phyloP scores from a whole-genome alignment of 371 early-diverging fungal genomes.

The Mucor sp. region DNA sequence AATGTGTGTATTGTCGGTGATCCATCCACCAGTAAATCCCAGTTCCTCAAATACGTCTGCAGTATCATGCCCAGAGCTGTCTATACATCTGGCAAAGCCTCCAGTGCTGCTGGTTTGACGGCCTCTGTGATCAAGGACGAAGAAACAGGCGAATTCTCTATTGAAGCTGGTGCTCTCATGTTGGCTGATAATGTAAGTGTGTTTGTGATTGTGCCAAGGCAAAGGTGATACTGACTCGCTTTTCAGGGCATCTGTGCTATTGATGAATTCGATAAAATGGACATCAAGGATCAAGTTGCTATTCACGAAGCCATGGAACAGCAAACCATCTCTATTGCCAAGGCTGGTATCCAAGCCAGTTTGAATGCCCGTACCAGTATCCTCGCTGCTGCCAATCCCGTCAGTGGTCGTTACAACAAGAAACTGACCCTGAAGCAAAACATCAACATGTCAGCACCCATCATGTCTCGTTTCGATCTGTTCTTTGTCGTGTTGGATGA shows the following conservation, averaged over 20 bases:
- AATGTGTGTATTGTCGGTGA: slow-evolving; percentile 99
- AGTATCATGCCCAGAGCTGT: slow-evolving; percentile 92
- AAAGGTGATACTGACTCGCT: neutral
- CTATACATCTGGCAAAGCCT: slow-evolving; percentile 99
- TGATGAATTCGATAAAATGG: slow-evolving; percentile 99
- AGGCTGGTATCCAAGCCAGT: slow-evolving; percentile 99
- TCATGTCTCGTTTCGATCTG: slow-evolving; percentile 99
- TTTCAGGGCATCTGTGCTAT: slow-evolving; percentile 97
- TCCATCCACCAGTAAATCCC: slow-evolving; percentile 97
- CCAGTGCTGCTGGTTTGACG: slow-evolving; percentile 99
- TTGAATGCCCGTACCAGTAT: slow-evolving; percentile 99
- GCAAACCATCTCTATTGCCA: slow-evolving; percentile 99
- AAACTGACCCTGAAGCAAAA: slow-evolving; percentile 96
- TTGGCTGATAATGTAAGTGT: slow-evolving; percentile 94
- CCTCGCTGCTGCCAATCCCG: slow-evolving; percentile 99
- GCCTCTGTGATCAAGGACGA: slow-evolving; percentile 98
- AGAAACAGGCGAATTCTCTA: slow-evolving; percentile 99
- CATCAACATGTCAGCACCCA: slow-evolving; percentile 96
- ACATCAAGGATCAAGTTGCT: slow-evolving; percentile 97
- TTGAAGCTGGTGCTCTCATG: slow-evolving; percentile 99
- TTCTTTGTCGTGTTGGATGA: slow-evolving; percentile 99
- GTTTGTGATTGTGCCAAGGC: neutral
- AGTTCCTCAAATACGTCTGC: slow-evolving; percentile 95
- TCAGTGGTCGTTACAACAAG: slow-evolving; percentile 96
- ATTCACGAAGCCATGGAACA: slow-evolving; percentile 99